Evolutionary conservation across 768 basidiomycete genomes (phyloP).

Genomic region (Tephrocybe sp.): DNA sequence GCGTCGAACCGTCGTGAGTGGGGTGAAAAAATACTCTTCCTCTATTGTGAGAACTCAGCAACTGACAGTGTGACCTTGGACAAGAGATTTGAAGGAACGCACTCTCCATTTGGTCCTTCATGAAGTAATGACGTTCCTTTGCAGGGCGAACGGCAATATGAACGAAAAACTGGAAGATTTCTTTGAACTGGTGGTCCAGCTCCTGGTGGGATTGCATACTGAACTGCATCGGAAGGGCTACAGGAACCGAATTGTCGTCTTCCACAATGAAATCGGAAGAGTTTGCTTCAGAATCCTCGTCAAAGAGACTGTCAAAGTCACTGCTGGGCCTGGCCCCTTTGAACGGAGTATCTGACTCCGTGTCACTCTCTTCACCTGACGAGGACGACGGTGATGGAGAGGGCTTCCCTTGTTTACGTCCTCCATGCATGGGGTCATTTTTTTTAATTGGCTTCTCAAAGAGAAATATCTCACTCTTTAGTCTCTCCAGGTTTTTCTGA

Average conservation of each 20-base stretch:
- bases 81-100: too few relatives aligned
- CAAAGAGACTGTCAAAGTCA: slow-evolving; percentile 36
- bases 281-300: slow-evolving; percentile 37
- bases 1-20: slow-evolving; percentile 65
- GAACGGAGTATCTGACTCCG: slow-evolving; percentile 34
- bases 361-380: slow-evolving; percentile 26
- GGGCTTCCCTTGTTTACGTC: slow-evolving; percentile 45
- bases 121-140: slow-evolving; percentile 50
- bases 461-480: slow-evolving; percentile 51
- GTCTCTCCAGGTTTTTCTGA: slow-evolving; percentile 62
- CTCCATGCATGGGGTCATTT: slow-evolving; percentile 22
- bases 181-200: slow-evolving; percentile 79
- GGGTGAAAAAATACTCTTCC: slow-evolving; percentile 73
- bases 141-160: slow-evolving; percentile 68
- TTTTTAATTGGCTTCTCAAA: not conserved
- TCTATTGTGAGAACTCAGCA: slow-evolving; percentile 25
- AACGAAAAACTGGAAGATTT: slow-evolving; percentile 85
- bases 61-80: not conserved
- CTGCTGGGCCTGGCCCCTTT: slow-evolving; percentile 44
- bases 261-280: slow-evolving; percentile 61
- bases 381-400: slow-evolving; percentile 24
- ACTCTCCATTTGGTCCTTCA: slow-evolving; percentile 57
- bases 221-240: slow-evolving; percentile 72
- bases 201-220: slow-evolving; percentile 81
- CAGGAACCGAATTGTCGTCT: slow-evolving; percentile 47